Percentiles rank a stretch among this genome's conserved stretches.
Evolutionary conservation across 2,329 filamentous ascomycete genomes (phyloP).

Genomic region (Penicillium fuscoglaucum): DNA sequence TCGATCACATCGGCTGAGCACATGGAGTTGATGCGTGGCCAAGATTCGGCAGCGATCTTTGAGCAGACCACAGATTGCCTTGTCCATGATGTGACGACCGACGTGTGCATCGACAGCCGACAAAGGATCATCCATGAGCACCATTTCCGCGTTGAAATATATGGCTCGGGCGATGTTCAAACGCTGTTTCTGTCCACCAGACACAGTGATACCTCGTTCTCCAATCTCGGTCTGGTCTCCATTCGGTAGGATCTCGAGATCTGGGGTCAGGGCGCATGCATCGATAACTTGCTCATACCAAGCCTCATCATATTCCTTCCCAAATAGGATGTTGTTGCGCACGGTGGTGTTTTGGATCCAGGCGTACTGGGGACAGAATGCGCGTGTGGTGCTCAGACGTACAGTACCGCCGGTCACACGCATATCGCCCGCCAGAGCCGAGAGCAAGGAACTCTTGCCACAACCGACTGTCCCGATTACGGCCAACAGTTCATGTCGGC

Average conservation of each 20-base stretch:
- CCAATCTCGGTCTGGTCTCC: slow-evolving; percentile 91
- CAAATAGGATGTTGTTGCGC: slow-evolving; percentile 87
- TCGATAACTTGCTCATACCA: slow-evolving; percentile 87
- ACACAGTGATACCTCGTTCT: slow-evolving; percentile 92
- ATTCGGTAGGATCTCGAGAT: slow-evolving; percentile 89
- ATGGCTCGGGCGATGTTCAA: slow-evolving; percentile 85
- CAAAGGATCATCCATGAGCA: slow-evolving; percentile 65
- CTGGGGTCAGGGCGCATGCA: slow-evolving; percentile 79
- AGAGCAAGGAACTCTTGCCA: slow-evolving; percentile 89
- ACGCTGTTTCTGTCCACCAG: slow-evolving; percentile 91
- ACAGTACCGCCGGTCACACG: slow-evolving; percentile 66
- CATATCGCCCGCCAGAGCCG: slow-evolving; percentile 92
- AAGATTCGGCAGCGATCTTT: slow-evolving; percentile 87
- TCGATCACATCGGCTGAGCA: slow-evolving; percentile 83
- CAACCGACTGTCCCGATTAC: slow-evolving; percentile 68
- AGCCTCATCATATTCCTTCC: slow-evolving; percentile 68
- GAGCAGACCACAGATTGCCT: slow-evolving; percentile 85
- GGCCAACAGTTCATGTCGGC: slow-evolving; percentile 49
- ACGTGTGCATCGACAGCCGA: slow-evolving; percentile 60
- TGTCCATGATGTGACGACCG: slow-evolving; percentile 77
- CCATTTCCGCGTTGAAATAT: slow-evolving; percentile 63
- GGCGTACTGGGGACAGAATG: slow-evolving; percentile 93
- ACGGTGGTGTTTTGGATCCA: slow-evolving; percentile 96
- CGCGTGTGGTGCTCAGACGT: slow-evolving; percentile 77
- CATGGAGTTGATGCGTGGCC: slow-evolving; percentile 93